Evolutionary conservation across 106 monocot genomes (phyloP), one percentile per base, ranked within the genome.

Genomic region (Dactylorhiza incarnata): DNA sequence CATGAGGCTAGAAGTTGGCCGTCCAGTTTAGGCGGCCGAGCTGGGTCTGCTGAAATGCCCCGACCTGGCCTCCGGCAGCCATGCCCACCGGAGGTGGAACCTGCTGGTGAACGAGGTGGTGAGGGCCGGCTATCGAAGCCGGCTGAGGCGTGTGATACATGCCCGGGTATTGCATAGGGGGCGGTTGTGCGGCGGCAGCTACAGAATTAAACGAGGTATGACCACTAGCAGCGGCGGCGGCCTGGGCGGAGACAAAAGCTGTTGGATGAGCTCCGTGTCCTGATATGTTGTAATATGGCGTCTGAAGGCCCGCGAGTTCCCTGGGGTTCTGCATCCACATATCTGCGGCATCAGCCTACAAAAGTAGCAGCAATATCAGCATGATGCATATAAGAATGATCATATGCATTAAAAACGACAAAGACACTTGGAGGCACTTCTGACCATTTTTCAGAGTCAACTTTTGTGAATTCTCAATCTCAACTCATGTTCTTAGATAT

Each of bases 281-380:
- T 0, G 89, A 25, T 45, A 92, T 12, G 59, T 86, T 89, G 78
- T 85, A 93, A 58, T 82, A 91, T 17, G 84, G 84, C 4, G 84
- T 72, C 25, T 85, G 94, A 77, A 94, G 47, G 70, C 74, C 74
- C 2, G 87, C 74, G 19, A 85, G 76, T 73, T 95, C 95, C 74
- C 90, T 82, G 29, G 79, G 88, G 0, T 83, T 78, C 75, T 92
- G 92, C 19, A 92, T 77, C 95, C 95, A 95, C 52, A 95, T 86
- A 49, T 92, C 95, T 26, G 90, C 80, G 16, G 85, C 74, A 61
- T 92, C 90, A 8, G 77, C 86, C 95, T 95, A 74, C 54, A 54
- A 23, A 20, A 73, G 25, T 12, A 71, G 2, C 7, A 46, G 9
- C 75, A 68, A 48, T 19, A 53, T 23, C 45, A 56, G 37, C 37